Base-by-base conservation (phyloP, 257 asterid genomes). In the Fraxinus cuspidata region DNA sequence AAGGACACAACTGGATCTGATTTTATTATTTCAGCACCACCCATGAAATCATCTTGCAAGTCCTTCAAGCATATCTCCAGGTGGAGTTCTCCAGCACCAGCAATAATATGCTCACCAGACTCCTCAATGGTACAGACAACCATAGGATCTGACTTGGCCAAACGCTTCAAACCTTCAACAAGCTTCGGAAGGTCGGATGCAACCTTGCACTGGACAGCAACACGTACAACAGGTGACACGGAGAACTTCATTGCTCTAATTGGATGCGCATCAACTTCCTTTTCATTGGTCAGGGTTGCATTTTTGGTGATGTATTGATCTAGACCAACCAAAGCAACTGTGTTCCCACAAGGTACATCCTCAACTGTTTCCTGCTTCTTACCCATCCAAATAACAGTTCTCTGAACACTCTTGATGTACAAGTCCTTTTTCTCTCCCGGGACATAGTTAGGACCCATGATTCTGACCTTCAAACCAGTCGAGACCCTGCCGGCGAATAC, bases 361-460 rank as follows among this genome's bases (percentile, higher is more conserved):
- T 88, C 90, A 25, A 88, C 90, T 28, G 92, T 86, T 78, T 88
- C 92, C 77, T 82, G 89, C 79, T 5, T 86, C 83, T 86, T 86
- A 19, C 89, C 89, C 89, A 86, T 86, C 89, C 89, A 86, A n/a
- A 83, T 86, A 40, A 86, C 89, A 38, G 89, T 86, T 74, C 89
- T 83, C 79, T 86, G 89, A 18, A 86, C 87, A 1, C 87, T 86
- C 89, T 86, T 86, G 19, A 56, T 66, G 15, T 83, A 86, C 84
- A 86, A 65, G 68, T 86, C 87, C 79, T 86, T 84, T 25, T 83
- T 86, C 84, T 86, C 89, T 29, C 89, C 89, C 0, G 87, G 89
- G 47, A 86, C 81, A 25, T 73, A 86, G 83, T 86, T 86, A 2
- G 89, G 89, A 21, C 89, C 87, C 89, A 86, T 86, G 77, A 86